Base-by-base conservation (phyloP, 352 stramenopile species). In the Globisporangium barbulae region DNA sequence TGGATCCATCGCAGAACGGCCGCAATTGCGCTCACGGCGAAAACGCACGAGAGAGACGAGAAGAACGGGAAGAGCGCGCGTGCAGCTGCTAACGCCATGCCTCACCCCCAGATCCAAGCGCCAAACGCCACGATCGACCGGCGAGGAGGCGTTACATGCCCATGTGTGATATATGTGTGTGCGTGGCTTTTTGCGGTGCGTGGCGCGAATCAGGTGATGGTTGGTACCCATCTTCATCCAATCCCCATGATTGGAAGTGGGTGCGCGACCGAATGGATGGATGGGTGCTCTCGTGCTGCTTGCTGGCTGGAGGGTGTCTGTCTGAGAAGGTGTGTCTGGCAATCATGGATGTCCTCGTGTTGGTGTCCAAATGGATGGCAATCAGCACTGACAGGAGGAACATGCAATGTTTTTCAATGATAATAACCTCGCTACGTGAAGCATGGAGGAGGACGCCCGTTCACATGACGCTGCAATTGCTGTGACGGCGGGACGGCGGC, bases 401-500 rank as follows among this genome's bases (percentile, higher is more conserved):
- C 3, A 52, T 17, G 45, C 45, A 52, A 52, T 52, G 8, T 17
- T 15, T 30, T 52, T 30, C n/a, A 52, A 17, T 52, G 45, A 30
- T 52, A 52, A 52, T 52, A 52, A 52, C 12, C 48, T 30, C 15
- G 10, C 35, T 41, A 15, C 15, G 35, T 41, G 35, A 41, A 41
- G 35, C 35, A 9, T 12, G 35, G 10, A 15, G 7, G 15, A 41
- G 35, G 35, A 41, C 35, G 9, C 25, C 42, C 2, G 22, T 1
- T 69, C 50, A 69, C 63, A 65, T 69, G 57, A 65, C 22, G 22
- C 10, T 28, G 48, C 63, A 68, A 21, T 60, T 44, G 50, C 52
- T 60, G 37, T 15, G 33, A 5, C 19, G 47, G 13, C 28, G 31
- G 28, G 21, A n/a, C 12, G 3, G 52, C 50, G 5, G 13, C 15